Evolutionary conservation across 2,329 filamentous ascomycete genomes (phyloP).

Genomic region (Plenodomus biglobosus): DNA sequence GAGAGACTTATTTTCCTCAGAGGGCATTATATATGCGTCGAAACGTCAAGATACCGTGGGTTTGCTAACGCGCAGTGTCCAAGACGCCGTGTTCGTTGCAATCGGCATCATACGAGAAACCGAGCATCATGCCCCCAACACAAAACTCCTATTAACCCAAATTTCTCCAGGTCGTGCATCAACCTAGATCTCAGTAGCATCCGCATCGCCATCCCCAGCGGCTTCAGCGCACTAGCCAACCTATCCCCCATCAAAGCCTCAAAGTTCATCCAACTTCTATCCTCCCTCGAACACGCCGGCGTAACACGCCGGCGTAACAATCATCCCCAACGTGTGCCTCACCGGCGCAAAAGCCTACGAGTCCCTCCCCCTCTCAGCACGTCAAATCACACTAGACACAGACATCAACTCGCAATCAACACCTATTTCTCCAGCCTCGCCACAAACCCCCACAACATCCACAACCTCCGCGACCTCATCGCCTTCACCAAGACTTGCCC

Average conservation of each 20-base stretch:
- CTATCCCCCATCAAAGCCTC: slow-evolving; percentile 1
- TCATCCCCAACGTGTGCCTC: slow-evolving; percentile 27
- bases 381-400: slow-evolving; percentile 50
- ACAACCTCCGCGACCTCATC: slow-evolving; percentile 52
- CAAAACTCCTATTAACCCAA: neutral
- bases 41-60: slow-evolving; percentile 56
- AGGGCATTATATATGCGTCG: slow-evolving; percentile 62
- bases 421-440: slow-evolving; percentile 57
- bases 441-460: slow-evolving; percentile 58
- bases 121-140: neutral
- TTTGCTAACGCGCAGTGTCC: slow-evolving; percentile 55
- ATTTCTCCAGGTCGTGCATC: slow-evolving; percentile 8
- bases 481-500: slow-evolving; percentile 55
- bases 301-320: slow-evolving; percentile 11
- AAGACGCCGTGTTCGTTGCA: slow-evolving; percentile 52
- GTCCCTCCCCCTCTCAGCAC: slow-evolving; percentile 44
- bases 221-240: neutral
- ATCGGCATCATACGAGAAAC: slow-evolving; percentile 37
- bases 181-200: slow-evolving; percentile 5
- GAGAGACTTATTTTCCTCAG: slow-evolving; percentile 57
- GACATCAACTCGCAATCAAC: slow-evolving; percentile 60
- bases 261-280: slow-evolving; percentile 6
- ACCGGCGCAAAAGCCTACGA: slow-evolving; percentile 41
- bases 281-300: slow-evolving; percentile 6
- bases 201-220: slow-evolving; percentile 9